Percentiles rank a stretch among this genome's conserved stretches.
Conservation (phyloP, 768 basidiomycete species). For the Termitomyces sp. region DNA sequence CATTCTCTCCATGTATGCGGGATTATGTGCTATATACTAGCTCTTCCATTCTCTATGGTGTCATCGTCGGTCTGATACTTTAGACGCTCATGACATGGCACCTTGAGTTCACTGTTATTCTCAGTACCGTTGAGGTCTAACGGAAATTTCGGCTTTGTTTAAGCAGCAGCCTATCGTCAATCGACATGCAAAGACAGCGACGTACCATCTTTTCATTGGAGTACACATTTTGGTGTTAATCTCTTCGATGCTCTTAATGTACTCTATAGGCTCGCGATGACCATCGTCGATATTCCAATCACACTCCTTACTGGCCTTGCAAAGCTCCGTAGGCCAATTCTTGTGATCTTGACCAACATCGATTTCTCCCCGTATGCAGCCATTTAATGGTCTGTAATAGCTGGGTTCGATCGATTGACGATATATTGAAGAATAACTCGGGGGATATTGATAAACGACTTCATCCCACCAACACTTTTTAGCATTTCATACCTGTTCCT, state of each 20-base stretch:
- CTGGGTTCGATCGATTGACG: not conserved
- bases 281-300: slow-evolving; percentile 59
- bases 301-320: slow-evolving; percentile 50
- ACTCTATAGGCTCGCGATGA: slow-evolving; percentile 45
- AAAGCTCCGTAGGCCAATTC: slow-evolving; percentile 53
- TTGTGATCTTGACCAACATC: slow-evolving; percentile 37
- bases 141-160: slow-evolving; percentile 65
- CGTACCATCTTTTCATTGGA: slow-evolving; percentile 57
- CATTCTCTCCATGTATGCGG: not conserved
- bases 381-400: not conserved
- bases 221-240: slow-evolving; percentile 11
- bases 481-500: slow-evolving; percentile 60
- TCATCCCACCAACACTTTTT: not conserved
- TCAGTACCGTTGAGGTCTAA: slow-evolving; percentile 54
- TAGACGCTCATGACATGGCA: not conserved
- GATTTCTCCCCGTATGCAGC: not conserved
- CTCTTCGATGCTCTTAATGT: not conserved
- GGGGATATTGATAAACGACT: not conserved
- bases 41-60: slow-evolving; percentile 46
- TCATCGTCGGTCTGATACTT: slow-evolving; percentile 66
- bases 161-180: slow-evolving; percentile 56
- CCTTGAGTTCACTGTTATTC: slow-evolving; percentile 50
- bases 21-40: slow-evolving; percentile 25
- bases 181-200: slow-evolving; percentile 54
- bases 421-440: not conserved